A percentile compares a stretch with the other conserved stretches of the same genome.
Evolutionary conservation across 352 stramenopile species (phyloP).

Genomic region (Phytophthora uliginosa): DNA sequence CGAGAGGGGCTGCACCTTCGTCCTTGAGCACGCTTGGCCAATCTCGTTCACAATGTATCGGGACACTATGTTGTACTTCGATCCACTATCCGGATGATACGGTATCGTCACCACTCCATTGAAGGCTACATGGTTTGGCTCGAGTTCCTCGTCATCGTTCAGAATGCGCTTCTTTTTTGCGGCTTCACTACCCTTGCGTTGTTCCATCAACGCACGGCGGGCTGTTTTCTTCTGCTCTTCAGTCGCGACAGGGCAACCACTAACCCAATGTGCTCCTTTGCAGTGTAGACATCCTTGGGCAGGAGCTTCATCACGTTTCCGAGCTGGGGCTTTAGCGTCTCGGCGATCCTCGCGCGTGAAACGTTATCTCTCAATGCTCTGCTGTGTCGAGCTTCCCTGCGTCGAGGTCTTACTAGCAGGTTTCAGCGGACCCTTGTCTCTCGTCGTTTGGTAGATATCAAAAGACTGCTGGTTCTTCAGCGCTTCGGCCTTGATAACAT

Average conservation of each 20-base stretch:
- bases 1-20: not conserved
- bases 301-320: not conserved
- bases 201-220: not conserved
- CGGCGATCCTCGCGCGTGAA: not conserved
- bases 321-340: not conserved
- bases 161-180: constrained; percentile 6
- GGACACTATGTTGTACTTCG: not conserved
- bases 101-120: constrained; percentile 12
- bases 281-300: constrained; percentile 8
- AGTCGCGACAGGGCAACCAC: not conserved
- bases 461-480: constrained; percentile 9
- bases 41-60: constrained; percentile 4
- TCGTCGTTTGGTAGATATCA: constrained; percentile 3
- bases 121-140: not conserved
- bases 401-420: not conserved
- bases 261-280: not conserved
- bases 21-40: not conserved
- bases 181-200: not conserved
- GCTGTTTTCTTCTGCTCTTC: constrained; percentile 10
- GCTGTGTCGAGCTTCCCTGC: not conserved
- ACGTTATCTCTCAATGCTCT: not conserved
- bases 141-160: not conserved
- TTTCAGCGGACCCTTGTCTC: not conserved
- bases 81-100: not conserved
- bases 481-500: constrained; percentile 4